These are phyloP conservation scores for Saccharomycopsis hybrid DNA, from an alignment of 1,139 yeast genomes.

Conservation along the genomic window DNA sequence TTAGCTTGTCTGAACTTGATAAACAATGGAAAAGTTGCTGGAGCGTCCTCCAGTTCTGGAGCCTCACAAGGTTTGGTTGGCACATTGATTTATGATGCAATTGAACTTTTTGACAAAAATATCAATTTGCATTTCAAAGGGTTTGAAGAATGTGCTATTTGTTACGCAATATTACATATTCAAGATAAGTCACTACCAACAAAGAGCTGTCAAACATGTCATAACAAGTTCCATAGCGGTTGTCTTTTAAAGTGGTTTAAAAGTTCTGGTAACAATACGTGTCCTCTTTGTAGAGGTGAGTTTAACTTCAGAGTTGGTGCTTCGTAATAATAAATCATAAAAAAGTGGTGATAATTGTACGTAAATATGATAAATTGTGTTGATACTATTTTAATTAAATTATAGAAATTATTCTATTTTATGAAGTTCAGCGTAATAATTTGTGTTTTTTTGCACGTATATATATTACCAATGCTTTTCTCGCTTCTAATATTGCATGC, in stretches of 20 bases:
- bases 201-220: conserved; percentile 83
- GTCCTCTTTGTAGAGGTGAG: conserved; percentile 88
- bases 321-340: no score
- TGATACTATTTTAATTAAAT: no score
- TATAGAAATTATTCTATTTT: no score
- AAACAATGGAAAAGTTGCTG: conserved; percentile 60
- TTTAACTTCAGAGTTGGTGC: conserved; percentile 48
- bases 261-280: conserved; percentile 83
- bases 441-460: no score
- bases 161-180: conserved; percentile 79
- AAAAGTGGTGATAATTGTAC: no score
- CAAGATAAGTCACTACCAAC: conserved; percentile 89
- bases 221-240: conserved; percentile 93
- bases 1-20: conserved; percentile 81
- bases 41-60: neutral
- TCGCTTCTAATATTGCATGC: no score
- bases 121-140: conserved; percentile 83
- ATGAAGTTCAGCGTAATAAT: no score
- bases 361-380: no score
- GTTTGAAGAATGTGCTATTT: conserved; percentile 94
- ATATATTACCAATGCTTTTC: no score
- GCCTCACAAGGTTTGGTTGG: conserved; percentile 2
- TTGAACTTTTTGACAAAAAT: conserved; percentile 75
- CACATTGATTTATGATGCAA: conserved; percentile 54
- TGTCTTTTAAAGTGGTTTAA: conserved; percentile 97